Percentiles rank a stretch among this genome's conserved stretches.
These are phyloP conservation scores for Saturnispora serradocipensis DNA, from an alignment of 805 yeast species.

Conservation along the genomic window DNA sequence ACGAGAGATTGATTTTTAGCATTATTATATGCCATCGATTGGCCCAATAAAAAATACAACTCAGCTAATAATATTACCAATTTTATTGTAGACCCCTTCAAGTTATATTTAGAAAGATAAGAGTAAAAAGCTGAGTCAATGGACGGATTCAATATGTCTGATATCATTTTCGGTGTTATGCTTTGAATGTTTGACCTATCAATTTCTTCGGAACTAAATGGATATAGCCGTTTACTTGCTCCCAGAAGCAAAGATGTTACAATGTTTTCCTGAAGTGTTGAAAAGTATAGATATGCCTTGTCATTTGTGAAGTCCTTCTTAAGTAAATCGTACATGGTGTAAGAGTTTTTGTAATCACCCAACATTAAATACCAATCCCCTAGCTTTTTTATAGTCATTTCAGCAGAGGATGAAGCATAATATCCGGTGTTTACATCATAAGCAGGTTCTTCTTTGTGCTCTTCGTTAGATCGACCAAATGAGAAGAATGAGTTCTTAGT, in stretches of 20 bases:
- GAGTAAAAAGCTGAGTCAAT: slow-evolving; percentile 69
- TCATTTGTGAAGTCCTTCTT: slow-evolving; percentile 70
- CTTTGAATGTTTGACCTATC: slow-evolving; percentile 15
- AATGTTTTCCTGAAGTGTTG: slow-evolving; percentile 84
- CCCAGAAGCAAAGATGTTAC: slow-evolving; percentile 64
- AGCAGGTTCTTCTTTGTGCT: slow-evolving; percentile 8
- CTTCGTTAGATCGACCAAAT: slow-evolving; percentile 14
- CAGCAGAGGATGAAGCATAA: slow-evolving; percentile 56
- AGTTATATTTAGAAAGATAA: slow-evolving; percentile 59
- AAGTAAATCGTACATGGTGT: slow-evolving; percentile 71
- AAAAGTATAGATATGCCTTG: slow-evolving; percentile 72
- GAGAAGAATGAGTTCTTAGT: slow-evolving; percentile 27
- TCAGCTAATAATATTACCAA: slow-evolving; percentile 62
- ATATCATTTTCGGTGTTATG: slow-evolving; percentile 36
- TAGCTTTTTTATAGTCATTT: slow-evolving; percentile 65
- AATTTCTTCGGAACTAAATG: slow-evolving; percentile 25
- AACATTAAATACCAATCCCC: slow-evolving; percentile 92
- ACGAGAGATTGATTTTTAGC: neutral
- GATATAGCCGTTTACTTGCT: slow-evolving; percentile 36
- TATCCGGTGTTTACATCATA: slow-evolving; percentile 46
- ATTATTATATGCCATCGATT: slow-evolving; percentile 22
- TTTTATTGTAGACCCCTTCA: slow-evolving; percentile 63
- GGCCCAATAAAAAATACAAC: slow-evolving; percentile 39
- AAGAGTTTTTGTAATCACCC: slow-evolving; percentile 81
- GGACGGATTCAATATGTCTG: slow-evolving; percentile 48